Evolutionary conservation across 2,329 filamentous ascomycete genomes (phyloP), one percentile per base, ranked within the genome.

Genomic region (Cadophora luteo-olivacea): DNA sequence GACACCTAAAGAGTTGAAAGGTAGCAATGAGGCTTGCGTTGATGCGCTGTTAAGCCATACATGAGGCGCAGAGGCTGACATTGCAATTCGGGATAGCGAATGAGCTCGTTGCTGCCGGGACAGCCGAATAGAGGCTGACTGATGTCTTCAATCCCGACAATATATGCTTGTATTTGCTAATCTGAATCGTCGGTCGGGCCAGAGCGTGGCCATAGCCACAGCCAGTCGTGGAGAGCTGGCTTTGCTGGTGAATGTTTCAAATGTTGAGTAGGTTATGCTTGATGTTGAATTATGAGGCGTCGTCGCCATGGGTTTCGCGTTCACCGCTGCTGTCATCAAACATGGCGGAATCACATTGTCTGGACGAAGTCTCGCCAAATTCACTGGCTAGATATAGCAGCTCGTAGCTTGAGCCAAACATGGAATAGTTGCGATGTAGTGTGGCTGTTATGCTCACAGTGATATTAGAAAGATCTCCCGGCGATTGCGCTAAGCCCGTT

Each of bases 71-170:
- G 36, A 52, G 29, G 55, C 36, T 66, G 41, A 54, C 19, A 41
- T 55, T 38, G 22, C 24, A 41, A 54, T 11, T 12, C 24, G 36
- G 4, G 24, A 8, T 41, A 60, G 14, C 64, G 36, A 65, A 65
- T 65, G 29, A 33, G 11, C 3, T 45, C 14, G 16, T 29, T 38
- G 32, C 16, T 51, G 25, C 24, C 64, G 64, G 64, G 11, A 66
- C 25, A 61, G 36, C 57, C 64, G 64, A 61, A 61, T 45, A n/a
- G 57, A 55, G 64, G 57, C 57, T 66, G 57, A 61, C 64, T 62
- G 64, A 66, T 22, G 57, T 55, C 32, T 61, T 61, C 55, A 6
- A 22, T 48, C 33, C 57, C 57, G 36, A 38, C 22, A 41, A 6
- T 22, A 4, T 11, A 41, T 60, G 36, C 22, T 45, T 45, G 57